Evolutionary conservation across 306 rosid species (phyloP).

Genomic region (Cicer pinnatifidum): DNA sequence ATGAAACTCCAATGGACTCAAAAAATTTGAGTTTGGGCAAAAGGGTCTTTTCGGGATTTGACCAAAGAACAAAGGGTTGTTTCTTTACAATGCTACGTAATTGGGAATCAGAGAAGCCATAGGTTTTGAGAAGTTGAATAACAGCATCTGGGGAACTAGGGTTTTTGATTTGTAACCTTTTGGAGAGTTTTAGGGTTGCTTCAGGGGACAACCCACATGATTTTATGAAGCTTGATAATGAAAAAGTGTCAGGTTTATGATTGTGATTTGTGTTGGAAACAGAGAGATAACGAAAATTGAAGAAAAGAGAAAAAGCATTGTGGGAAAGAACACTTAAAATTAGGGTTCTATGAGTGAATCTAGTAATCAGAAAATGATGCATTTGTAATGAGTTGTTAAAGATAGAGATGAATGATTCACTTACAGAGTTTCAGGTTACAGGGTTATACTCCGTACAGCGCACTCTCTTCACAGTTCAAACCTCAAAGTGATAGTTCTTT

Average conservation of each 20-base stretch:
- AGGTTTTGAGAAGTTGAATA: conserved; percentile 26
- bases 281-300: not conserved
- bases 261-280: conserved; percentile 17
- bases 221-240: conserved; percentile 8
- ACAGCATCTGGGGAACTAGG: not conserved
- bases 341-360: not conserved
- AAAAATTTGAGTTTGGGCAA: not conserved
- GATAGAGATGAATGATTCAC: not conserved
- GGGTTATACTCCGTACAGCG: not conserved
- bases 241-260: not conserved
- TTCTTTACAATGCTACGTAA: not conserved
- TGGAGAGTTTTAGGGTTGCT: not conserved
- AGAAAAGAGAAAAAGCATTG: conserved; percentile 19
- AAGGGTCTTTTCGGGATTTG: not conserved
- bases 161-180: not conserved
- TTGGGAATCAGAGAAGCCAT: conserved; percentile 3
- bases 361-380: not conserved
- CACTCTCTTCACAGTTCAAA: not conserved
- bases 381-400: not conserved
- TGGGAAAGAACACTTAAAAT: not conserved
- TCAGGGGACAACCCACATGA: conserved; percentile 47
- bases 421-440: not conserved
- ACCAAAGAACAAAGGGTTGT: not conserved
- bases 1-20: not conserved
- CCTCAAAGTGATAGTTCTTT: no score